Evolutionary conservation across 2,329 filamentous ascomycete genomes (phyloP).

Genomic region (Colletotrichum tamarilloi): DNA sequence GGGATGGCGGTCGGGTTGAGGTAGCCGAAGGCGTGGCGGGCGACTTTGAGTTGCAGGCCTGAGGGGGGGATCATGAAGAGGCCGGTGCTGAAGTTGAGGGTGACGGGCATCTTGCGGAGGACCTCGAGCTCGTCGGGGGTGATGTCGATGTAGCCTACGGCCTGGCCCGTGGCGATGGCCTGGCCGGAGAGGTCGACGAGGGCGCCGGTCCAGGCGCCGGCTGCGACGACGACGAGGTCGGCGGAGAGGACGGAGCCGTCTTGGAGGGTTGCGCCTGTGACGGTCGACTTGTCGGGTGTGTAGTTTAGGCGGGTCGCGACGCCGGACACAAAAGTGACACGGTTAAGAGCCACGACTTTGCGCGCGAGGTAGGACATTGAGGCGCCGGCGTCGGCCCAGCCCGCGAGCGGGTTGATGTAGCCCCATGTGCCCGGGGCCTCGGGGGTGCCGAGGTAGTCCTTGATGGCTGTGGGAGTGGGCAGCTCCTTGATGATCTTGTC

Average conservation of each 20-base stretch:
- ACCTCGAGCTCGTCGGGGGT: constrained; percentile 75
- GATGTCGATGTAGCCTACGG: constrained; percentile 81
- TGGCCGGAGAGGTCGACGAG: constrained; percentile 83
- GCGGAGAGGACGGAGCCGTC: constrained; percentile 65
- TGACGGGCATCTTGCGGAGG: constrained; percentile 75
- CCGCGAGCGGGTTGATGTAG: constrained; percentile 79
- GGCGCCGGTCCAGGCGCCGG: constrained; percentile 86
- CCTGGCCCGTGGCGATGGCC: constrained; percentile 84
- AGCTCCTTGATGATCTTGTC: constrained; percentile 56
- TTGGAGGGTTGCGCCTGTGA: constrained; percentile 64
- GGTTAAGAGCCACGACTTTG: constrained; percentile 63
- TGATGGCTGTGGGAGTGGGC: constrained; percentile 56
- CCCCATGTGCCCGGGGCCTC: constrained; percentile 71
- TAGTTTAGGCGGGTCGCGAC: constrained; percentile 56
- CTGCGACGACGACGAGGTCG: constrained; percentile 82
- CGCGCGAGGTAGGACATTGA: constrained; percentile 74
- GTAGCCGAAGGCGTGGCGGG: constrained; percentile 77
- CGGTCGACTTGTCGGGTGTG: constrained; percentile 7
- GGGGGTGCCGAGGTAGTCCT: constrained; percentile 56
- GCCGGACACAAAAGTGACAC: constrained; percentile 66
- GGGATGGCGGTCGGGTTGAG: constrained; percentile 59
- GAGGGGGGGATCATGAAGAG: constrained; percentile 80
- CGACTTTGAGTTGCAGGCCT: constrained; percentile 73
- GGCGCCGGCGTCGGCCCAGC: constrained; percentile 83
- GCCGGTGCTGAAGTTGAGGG: constrained; percentile 77